A percentile compares a stretch with the other conserved stretches of the same genome.
Conservation (phyloP, 148 eudicot genomes). For the Arctostaphylos glauca region DNA sequence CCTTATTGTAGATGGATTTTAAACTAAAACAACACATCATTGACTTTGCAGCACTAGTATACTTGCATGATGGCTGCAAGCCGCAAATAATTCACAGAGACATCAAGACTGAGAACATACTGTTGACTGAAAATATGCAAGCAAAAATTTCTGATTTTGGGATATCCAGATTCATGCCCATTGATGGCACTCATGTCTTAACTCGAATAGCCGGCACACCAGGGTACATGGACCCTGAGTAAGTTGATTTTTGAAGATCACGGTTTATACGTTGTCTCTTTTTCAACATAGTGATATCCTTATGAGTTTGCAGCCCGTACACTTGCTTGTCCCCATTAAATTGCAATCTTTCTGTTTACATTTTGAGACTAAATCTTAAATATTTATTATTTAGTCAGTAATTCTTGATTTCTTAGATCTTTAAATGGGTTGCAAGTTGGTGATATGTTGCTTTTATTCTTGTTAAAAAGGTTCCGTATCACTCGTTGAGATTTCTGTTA, state of each 20-base stretch:
- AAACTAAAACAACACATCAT: not conserved
- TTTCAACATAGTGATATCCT: not conserved
- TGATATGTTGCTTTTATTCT: not conserved
- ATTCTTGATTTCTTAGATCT: not conserved
- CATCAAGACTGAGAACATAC: constrained; percentile 10
- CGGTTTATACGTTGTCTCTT: too few relatives aligned
- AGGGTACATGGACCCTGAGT: constrained; percentile 10
- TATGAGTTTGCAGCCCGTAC: not conserved
- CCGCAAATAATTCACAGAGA: constrained; percentile 20
- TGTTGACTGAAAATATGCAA: not conserved
- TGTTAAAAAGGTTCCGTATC: not conserved
- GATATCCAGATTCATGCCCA: not conserved
- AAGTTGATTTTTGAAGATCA: too few relatives aligned
- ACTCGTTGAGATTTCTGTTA: not conserved
- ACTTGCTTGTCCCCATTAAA: not conserved
- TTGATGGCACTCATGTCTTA: not conserved
- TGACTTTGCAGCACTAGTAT: not conserved
- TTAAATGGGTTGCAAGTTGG: not conserved
- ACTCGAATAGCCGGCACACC: constrained; percentile 5
- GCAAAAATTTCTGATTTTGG: constrained; percentile 15
- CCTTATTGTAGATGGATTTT: not conserved
- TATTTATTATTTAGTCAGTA: too few relatives aligned
- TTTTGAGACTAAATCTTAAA: not conserved
- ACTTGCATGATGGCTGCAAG: constrained; percentile 9
- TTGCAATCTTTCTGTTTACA: not conserved